Evolutionary conservation across 2,329 filamentous ascomycete species (phyloP), one percentile per base, ranked within the genome.

Genomic region (Plenodomus tracheiphilus): DNA sequence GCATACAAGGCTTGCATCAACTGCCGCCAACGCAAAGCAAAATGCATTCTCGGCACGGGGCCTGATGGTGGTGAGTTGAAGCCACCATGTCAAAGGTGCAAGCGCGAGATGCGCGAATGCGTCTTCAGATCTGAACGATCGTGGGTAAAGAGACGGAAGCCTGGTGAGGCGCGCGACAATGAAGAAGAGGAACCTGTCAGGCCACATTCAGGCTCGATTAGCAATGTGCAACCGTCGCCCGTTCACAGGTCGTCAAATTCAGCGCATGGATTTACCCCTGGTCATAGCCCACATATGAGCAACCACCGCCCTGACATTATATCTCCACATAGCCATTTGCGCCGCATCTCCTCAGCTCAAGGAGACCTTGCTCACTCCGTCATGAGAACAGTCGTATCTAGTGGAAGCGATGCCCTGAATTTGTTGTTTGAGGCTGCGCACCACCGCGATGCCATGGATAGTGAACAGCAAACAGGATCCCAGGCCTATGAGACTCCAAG

Each of bases 1-100:
- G 77, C 78, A 32, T 81, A 81, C 74, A 81, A 81, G 64, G 79
- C 79, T 18, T 81, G 79, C 62, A 75, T 80, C 48, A 75, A 77
- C 48, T 81, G 78, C 58, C 77, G 78, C 42, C 75, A 79, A 56
- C 72, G 77, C 43, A 81, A 81, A 66, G 77, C 78, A 42, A 80
- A 78, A 65, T 81, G 79, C 54, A 77, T 80, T 34, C 62, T 80
- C 20, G 73, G 73, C 10, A 73, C 71, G 3, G 64, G 73, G 4
- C 74, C 71, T 2, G 68, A 74, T 46, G 70, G 68, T 32, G 73
- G 72, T 49, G 75, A 77, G 20, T 62, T 72, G 39, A 71, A 71
- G 52, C 68, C 70, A 10, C 71, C 77, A 25, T 81, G 79, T 59
- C 74, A 76, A 39, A 68, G 77, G 61, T 81, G 79, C 61, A 73